These are phyloP conservation scores for Arthrobotrys entomopaga DNA, from an alignment of 2,329 filamentous ascomycete genomes.

Conservation along the genomic window DNA sequence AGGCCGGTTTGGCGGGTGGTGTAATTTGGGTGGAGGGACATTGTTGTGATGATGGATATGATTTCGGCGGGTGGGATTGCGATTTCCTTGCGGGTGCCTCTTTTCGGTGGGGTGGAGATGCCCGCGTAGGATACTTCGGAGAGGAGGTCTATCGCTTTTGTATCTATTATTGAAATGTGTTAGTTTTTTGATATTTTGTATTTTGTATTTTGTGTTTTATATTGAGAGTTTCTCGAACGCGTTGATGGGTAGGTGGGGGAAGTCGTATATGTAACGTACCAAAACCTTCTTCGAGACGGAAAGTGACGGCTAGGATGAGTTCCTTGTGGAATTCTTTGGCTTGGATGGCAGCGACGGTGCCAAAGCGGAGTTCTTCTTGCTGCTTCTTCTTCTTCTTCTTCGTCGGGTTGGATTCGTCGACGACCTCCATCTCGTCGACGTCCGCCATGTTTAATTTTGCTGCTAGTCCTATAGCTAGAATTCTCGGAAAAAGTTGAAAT, in stretches of 20 bases:
- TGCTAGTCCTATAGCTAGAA: constrained; percentile 1
- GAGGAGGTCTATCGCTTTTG: constrained; percentile 39
- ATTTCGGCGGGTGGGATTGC: constrained; percentile 35
- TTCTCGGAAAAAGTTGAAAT: no score
- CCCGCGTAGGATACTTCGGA: constrained; percentile 39
- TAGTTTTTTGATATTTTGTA: not conserved
- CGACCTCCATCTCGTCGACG: constrained; percentile 24
- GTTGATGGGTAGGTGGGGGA: not conserved
- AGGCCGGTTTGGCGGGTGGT: constrained; percentile 31
- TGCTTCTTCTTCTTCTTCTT: not conserved
- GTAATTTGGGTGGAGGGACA: constrained; percentile 44
- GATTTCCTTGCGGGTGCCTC: constrained; percentile 18
- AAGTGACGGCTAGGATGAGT: constrained; percentile 12
- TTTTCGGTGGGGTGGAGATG: constrained; percentile 27
- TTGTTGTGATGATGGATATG: constrained; percentile 41
- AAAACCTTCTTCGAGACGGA: constrained; percentile 40
- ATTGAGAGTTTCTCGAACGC: not conserved
- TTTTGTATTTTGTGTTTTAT: constrained; percentile 6
- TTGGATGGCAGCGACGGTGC: constrained; percentile 22
- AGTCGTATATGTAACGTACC: no score
- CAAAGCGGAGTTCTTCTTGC: constrained; percentile 11
- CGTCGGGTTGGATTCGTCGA: not conserved
- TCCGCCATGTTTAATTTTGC: constrained; percentile 10
- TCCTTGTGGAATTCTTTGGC: constrained; percentile 21
- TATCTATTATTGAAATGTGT: constrained; percentile 15